Base-by-base conservation (phyloP, 2,329 filamentous ascomycete genomes). In the Cladobotryum protrusum region DNA sequence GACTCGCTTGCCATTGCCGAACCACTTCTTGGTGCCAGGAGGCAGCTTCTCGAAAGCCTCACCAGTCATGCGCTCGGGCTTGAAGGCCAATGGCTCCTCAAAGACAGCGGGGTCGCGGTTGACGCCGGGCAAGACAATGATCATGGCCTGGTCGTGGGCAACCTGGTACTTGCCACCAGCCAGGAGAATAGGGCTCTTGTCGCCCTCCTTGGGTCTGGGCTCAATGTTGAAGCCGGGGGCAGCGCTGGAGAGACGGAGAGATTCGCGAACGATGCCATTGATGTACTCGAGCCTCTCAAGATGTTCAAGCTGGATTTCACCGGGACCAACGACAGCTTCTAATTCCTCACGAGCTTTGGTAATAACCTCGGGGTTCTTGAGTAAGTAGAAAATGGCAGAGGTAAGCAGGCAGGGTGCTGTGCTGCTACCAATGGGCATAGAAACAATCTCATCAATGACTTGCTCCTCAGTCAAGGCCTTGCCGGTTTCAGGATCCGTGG, bases 381-480 rank as follows among this genome's bases (percentile, higher is more conserved):
- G 55, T 2, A 83, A 67, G 45, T 77, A 72, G 56, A 76, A 74
- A 52, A 82, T 73, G 8, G 69, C 66, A 7, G 65, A 69, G 53
- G 64, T 69, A 53, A 77, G 59, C 58, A 69, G 65, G 52, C 71
- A 73, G 2, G 74, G 74, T 3, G 74, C 71, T 0, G 75, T 78
- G 60, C 69, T 73, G 62, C 70, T 75, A 4, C 77, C 79, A 46
- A 82, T 82, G 37, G 85, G 76, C 71, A 87, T 85, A 2, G 78
- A 77, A 47, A 86, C 78, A 56, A 88, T 81, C 62, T 88, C 84
- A 63, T 86, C 81, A 43, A 85, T 74, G 44, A 86, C 75, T 52
- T 79, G 78, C 9, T 77, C 76, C 4, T 86, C 77, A 4, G 68
- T 75, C 55, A 88, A 70, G 2, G 66, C 67, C 52, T 74, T 70